Evolutionary conservation across 768 basidiomycete genomes (phyloP), one percentile per base, ranked within the genome.

Genomic region (Tephrocybe rancida): DNA sequence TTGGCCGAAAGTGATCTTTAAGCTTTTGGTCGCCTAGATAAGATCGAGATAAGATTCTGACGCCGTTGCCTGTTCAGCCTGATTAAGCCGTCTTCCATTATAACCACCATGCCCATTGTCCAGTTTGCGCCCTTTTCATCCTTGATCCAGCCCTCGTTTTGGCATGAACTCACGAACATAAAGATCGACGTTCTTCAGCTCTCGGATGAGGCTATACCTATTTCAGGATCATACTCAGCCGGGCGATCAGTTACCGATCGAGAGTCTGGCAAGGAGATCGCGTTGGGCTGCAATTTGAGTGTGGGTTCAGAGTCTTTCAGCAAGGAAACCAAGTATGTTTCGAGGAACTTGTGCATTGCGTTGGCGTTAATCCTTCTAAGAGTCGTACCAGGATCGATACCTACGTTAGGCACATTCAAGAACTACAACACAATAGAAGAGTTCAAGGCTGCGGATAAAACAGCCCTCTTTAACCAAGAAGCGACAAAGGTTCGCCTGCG

Each of bases 361-460:
- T 32, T 32, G 30, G 19, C 30, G 27, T 47, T 48, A 13, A 34
- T 47, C 25, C 11, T 47, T 25, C 45, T 10, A 24, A 86, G 85
- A 46, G 53, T 70, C 11, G 67, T 82, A 1, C 63, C 79, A 6
- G 75, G 83, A 55, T 74, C 85, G 11, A 75, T 85, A 39, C 50
- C 70, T 1, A 79, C 85, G 0, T 67, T 62, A 3, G 97, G 96
- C 34, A 74, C 78, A 9, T 78, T 97, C 63, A 95, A 92, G 79
- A 98, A 98, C 70, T 98, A 84, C 74, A 99, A 98, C 67, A 98
- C 96, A 8, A 90, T 98, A 61, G 95, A 98, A 61, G 94, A 97
- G 10, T 98, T 98, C 76, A 93, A 88, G 62, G 83, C 84, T 6
- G 87, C 90, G 0, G 87, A 93, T 63, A 99, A 99, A 78, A 84